Evolutionary conservation across 176 grass and related monocot genomes (phyloP).

Genomic region (Paspalum notatum): DNA sequence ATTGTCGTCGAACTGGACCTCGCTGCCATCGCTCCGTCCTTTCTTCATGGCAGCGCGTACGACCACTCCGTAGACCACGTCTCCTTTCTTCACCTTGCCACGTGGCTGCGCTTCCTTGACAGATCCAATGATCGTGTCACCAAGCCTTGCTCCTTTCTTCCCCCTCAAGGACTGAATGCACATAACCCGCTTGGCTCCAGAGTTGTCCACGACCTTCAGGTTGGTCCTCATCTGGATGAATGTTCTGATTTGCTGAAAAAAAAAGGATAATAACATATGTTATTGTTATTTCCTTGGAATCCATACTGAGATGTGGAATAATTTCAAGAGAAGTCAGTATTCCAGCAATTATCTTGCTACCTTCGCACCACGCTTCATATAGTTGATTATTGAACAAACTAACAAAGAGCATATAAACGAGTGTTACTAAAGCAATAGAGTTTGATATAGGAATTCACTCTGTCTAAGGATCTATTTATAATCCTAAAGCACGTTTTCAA

Average conservation of each 20-base stretch:
- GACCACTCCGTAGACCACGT: conserved; percentile 94
- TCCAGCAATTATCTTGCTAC: not conserved
- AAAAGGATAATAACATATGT: conserved; percentile 25
- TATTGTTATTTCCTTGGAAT: not conserved
- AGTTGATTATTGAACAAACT: not conserved
- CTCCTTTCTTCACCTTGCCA: conserved; percentile 98
- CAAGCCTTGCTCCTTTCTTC: conserved; percentile 79
- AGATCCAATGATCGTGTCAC: conserved; percentile 84
- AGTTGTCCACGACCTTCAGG: conserved; percentile 96
- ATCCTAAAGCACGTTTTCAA: not conserved
- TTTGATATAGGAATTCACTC: not conserved
- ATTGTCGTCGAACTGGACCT: conserved; percentile 92
- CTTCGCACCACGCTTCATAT: not conserved
- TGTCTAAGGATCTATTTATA: not conserved
- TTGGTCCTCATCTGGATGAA: conserved; percentile 99
- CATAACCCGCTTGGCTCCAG: conserved; percentile 96
- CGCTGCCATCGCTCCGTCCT: conserved; percentile 76
- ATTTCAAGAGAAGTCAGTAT: not conserved
- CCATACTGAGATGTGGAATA: not conserved
- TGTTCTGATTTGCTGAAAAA: conserved; percentile 91
- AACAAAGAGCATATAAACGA: not conserved
- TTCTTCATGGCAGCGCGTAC: conserved; percentile 92
- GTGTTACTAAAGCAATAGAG: not conserved
- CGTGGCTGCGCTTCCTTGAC: conserved; percentile 94
- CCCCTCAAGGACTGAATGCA: conserved; percentile 87